A percentile compares a stretch with the other conserved stretches of the same genome.
These are phyloP conservation scores for Fomes fomentarius DNA, from an alignment of 1,284 basidiomycete genomes.

Conservation along the genomic window DNA sequence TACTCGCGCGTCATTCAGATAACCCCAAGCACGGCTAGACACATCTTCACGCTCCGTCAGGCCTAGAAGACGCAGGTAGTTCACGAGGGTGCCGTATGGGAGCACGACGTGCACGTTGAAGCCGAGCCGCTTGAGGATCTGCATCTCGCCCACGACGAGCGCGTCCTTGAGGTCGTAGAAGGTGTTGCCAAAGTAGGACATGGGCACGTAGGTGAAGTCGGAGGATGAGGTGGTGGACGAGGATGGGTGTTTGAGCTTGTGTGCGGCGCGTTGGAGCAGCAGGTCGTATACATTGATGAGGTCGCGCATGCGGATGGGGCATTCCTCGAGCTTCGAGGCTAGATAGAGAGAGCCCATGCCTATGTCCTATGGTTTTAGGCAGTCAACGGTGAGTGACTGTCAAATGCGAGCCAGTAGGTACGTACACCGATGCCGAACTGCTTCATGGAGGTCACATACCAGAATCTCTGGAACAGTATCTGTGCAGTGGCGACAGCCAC, in stretches of 20 bases:
- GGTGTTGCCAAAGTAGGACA: constrained; percentile 82
- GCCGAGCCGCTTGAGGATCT: constrained; percentile 91
- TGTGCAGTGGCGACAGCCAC: constrained; percentile 96
- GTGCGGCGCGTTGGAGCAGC: constrained; percentile 67
- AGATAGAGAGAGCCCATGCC: constrained; percentile 94
- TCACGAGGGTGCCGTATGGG: constrained; percentile 94
- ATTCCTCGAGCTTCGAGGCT: constrained; percentile 96
- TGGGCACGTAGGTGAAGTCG: constrained; percentile 76
- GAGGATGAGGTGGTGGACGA: constrained; percentile 27
- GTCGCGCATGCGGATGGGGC: constrained; percentile 88
- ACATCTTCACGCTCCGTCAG: constrained; percentile 72
- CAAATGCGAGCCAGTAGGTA: constrained; percentile 14
- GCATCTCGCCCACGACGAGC: constrained; percentile 95
- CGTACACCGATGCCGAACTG: constrained; percentile 89
- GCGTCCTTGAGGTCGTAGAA: constrained; percentile 92
- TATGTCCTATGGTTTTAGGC: constrained; percentile 67
- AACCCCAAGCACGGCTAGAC: constrained; percentile 85
- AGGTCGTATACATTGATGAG: constrained; percentile 95
- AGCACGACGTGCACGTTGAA: constrained; percentile 90
- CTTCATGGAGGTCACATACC: constrained; percentile 93
- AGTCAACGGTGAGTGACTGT: not conserved
- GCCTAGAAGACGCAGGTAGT: constrained; percentile 91
- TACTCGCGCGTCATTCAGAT: constrained; percentile 87
- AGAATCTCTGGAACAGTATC: constrained; percentile 96
- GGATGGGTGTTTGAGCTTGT: constrained; percentile 37